phyloP scores from a whole-genome alignment of 805 yeast species.

The Candida caryicola region DNA sequence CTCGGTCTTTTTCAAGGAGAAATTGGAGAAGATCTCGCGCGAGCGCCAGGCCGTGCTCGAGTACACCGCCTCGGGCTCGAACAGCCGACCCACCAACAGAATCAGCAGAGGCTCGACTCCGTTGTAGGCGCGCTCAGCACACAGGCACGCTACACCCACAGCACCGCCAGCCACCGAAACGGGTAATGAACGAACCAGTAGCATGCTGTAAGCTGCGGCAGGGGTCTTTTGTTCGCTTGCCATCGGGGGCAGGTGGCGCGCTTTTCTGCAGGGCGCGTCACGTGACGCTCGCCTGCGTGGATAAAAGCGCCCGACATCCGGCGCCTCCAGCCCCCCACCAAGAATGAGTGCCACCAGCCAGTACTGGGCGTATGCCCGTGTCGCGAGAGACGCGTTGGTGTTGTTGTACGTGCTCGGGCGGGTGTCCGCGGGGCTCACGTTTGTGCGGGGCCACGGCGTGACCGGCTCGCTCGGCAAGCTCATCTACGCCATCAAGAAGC shows the following conservation, averaged over 20 bases:
- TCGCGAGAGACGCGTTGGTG: constrained; percentile 22
- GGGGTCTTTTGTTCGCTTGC: no score
- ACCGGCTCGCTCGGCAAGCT: constrained; percentile 3
- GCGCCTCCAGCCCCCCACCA: no score
- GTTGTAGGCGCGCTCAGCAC: constrained; percentile 14
- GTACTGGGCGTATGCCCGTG: not conserved
- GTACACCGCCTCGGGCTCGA: constrained; percentile 24
- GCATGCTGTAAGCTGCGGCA: no score
- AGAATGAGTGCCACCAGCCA: no score
- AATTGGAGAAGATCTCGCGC: constrained; percentile 31
- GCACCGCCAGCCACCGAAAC: no score
- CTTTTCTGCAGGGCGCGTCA: no score
- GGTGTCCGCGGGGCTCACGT: constrained; percentile 7
- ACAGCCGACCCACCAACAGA: constrained; percentile 32
- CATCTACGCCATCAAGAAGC: constrained; percentile 3
- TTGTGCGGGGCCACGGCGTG: constrained; percentile 19
- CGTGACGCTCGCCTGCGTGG: no score
- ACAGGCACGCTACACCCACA: no score
- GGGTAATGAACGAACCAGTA: no score
- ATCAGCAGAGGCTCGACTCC: constrained; percentile 43
- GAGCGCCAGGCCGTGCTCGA: constrained; percentile 35
- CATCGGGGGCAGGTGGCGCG: no score
- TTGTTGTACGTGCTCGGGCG: constrained; percentile 13
- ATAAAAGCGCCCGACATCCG: no score
- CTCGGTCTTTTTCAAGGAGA: constrained; percentile 24